Evolutionary conservation across 225 moss, liverwort and hornwort species (phyloP).

Genomic region (Antitrichia curtipendula): DNA sequence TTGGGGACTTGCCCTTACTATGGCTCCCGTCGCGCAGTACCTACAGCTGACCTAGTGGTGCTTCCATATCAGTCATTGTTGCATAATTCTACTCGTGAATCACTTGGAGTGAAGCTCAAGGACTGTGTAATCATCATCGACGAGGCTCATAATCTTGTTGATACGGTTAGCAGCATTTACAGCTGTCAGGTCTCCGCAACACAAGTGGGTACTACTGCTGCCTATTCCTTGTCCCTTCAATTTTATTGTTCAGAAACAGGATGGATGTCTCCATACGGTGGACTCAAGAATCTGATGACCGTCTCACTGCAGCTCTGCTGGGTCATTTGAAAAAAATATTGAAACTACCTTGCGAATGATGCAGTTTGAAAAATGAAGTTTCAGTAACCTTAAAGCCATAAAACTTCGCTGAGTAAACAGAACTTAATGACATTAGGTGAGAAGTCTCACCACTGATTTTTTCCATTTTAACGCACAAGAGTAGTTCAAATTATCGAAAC

Average conservation of each 20-base stretch:
- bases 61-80: constrained; percentile 89
- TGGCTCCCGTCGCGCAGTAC: constrained; percentile 73
- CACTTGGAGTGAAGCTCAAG: constrained; percentile 77
- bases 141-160: constrained; percentile 97
- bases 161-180: constrained; percentile 75
- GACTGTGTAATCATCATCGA: constrained; percentile 86
- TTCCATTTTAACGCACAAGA: background rate
- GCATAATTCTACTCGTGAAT: constrained; percentile 76
- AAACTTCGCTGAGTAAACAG: background rate
- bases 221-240: background rate
- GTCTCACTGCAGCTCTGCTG: background rate
- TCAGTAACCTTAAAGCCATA: background rate
- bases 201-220: constrained; percentile 31
- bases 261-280: background rate
- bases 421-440: background rate
- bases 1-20: constrained; percentile 91
- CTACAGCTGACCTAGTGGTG: constrained; percentile 72
- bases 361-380: background rate
- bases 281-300: constrained; percentile 1
- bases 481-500: background rate
- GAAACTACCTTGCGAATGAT: background rate
- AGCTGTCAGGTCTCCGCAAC: constrained; percentile 69
- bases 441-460: background rate
- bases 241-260: background rate
- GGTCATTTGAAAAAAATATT: background rate